Conservation (phyloP, 1,139 yeast genomes). For the Geotrichum bryndzae region DNA sequence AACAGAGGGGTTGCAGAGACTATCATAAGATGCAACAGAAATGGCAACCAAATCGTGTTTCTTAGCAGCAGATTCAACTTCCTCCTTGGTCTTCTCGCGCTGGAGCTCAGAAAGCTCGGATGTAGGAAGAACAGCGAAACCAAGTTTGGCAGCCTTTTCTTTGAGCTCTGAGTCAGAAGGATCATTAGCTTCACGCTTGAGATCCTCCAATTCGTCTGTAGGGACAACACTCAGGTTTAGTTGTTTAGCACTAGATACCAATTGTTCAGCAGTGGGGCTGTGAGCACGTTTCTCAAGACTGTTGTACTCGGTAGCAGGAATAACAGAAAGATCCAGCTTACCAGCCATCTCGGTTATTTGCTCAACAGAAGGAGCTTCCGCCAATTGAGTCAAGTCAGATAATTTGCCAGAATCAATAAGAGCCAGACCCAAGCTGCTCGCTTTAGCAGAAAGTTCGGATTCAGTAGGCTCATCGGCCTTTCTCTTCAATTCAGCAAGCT, state of each 20-base stretch:
- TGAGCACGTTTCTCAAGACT: conserved; percentile 4
- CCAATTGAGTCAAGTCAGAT: background rate
- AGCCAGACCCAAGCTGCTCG: conserved; percentile 22
- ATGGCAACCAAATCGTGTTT: conserved; percentile 16
- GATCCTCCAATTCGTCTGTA: conserved; percentile 1
- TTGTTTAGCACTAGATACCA: conserved; percentile 2
- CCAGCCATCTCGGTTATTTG: conserved; percentile 3
- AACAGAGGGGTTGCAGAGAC: conserved; percentile 9
- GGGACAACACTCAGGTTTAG: conserved; percentile 13
- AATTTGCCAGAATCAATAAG: conserved; percentile 25
- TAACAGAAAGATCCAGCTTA: conserved; percentile 6
- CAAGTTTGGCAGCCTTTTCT: conserved; percentile 32
- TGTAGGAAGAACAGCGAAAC: conserved; percentile 30
- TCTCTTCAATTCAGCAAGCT: conserved; percentile 19
- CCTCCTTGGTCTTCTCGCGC: conserved; percentile 19
- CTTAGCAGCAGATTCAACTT: conserved; percentile 13
- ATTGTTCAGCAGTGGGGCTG: conserved; percentile 13
- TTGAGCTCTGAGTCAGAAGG: conserved; percentile 38
- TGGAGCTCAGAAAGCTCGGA: conserved; percentile 20
- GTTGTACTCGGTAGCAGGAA: conserved; percentile 22
- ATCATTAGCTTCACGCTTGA: conserved; percentile 24
- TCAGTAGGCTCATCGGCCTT: conserved; percentile 22
- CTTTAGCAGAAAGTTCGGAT: conserved; percentile 23
- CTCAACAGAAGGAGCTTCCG: conserved; percentile 8
- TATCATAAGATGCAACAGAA: conserved; percentile 12